Percentiles rank a stretch among this genome's conserved stretches.
phyloP scores from a whole-genome alignment of 495 filamentous ascomycete species.

The Penicillium odoratum region DNA sequence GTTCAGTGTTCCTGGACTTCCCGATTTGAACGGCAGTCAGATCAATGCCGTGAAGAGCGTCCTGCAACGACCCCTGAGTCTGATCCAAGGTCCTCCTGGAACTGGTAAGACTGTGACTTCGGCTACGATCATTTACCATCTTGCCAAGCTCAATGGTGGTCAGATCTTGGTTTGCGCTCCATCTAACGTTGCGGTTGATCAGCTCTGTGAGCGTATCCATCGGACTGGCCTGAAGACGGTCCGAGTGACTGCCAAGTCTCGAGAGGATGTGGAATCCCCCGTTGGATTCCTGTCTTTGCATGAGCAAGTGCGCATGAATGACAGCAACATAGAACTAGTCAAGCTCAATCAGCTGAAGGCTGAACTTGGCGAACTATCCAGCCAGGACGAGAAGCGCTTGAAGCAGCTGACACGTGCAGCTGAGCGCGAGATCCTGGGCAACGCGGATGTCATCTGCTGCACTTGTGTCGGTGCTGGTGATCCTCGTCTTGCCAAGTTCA shows the following conservation, averaged over 20 bases:
- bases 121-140: slow-evolving; percentile 96
- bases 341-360: slow-evolving; percentile 91
- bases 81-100: slow-evolving; percentile 96
- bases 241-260: slow-evolving; percentile 96
- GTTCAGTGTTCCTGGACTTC: slow-evolving; percentile 92
- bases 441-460: slow-evolving; percentile 98
- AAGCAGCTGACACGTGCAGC: slow-evolving; percentile 91
- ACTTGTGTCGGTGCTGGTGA: slow-evolving; percentile 98
- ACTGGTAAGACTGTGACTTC: slow-evolving; percentile 99
- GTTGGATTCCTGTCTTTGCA: slow-evolving; percentile 94
- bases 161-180: slow-evolving; percentile 96
- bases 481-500: slow-evolving; percentile 90
- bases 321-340: slow-evolving; percentile 88
- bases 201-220: slow-evolving; percentile 97
- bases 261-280: slow-evolving; percentile 96
- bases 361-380: slow-evolving; percentile 88
- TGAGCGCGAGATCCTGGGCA: slow-evolving; percentile 92
- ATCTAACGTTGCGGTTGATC: slow-evolving; percentile 98
- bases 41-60: slow-evolving; percentile 97
- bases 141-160: slow-evolving; percentile 91
- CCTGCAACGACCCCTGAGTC: slow-evolving; percentile 83
- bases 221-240: slow-evolving; percentile 93
- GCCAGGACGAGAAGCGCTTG: slow-evolving; percentile 97
- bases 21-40: slow-evolving; percentile 93
- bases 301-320: slow-evolving; percentile 96